phyloP scores from a whole-genome alignment of 306 rosid genomes.

The Chamaecrista fasciculata region DNA sequence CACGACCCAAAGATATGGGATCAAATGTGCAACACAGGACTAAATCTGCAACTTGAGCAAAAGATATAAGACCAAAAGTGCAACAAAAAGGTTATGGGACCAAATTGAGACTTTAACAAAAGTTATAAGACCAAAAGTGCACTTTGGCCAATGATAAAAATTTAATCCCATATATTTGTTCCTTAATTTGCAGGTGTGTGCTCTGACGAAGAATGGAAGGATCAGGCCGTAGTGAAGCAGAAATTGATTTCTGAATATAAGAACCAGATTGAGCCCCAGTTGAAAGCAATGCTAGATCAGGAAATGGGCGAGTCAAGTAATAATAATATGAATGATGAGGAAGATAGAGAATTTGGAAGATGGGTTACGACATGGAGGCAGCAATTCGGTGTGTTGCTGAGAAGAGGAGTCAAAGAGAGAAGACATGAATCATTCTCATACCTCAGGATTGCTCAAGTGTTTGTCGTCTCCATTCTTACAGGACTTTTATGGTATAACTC shows the following conservation, averaged over 20 bases:
- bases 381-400: constrained; percentile 56
- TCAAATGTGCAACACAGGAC: too few relatives aligned
- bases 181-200: constrained; percentile 47
- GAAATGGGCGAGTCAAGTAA: constrained; percentile 22
- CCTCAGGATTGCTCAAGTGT: constrained; percentile 47
- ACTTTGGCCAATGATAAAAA: too few relatives aligned
- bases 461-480: constrained; percentile 46
- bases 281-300: constrained; percentile 35
- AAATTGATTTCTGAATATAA: constrained; percentile 38
- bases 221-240: constrained; percentile 39
- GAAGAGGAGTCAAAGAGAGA: constrained; percentile 72
- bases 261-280: constrained; percentile 22
- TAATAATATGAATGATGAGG: too few relatives aligned
- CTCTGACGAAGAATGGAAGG: constrained; percentile 38
- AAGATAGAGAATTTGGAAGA: constrained; percentile 33
- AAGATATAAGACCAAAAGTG: too few relatives aligned
- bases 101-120: too few relatives aligned
- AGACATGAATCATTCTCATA: constrained; percentile 55
- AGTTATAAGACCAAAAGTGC: too few relatives aligned
- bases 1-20: too few relatives aligned
- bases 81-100: too few relatives aligned
- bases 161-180: too few relatives aligned
- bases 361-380: constrained; percentile 77
- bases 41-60: too few relatives aligned
- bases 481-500: constrained; percentile 77